Evolutionary conservation across 371 early-diverging fungal genomes (phyloP), one percentile per base, ranked within the genome.

Genomic region (Zychaea mexicana): DNA sequence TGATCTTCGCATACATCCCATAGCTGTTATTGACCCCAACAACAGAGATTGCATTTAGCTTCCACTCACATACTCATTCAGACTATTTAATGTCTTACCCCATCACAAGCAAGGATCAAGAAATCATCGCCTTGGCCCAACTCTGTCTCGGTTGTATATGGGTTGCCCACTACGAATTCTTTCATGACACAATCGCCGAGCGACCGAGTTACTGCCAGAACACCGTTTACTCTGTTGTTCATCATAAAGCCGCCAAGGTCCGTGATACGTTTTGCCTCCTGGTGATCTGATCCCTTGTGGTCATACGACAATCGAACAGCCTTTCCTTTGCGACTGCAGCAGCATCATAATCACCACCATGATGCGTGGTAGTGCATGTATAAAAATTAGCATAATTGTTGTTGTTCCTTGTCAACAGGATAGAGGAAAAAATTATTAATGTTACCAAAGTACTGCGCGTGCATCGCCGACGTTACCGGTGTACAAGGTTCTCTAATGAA

Each of bases 1-100:
- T 98, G 94, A 75, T 98, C 98, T 10, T 90, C 84, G 74, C 96
- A 96, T n/a, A 98, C 98, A 81, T 98, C 99, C 99, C 99, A 98
- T 36, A 98, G 74, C 91, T 93, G 69, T 6, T 26, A 38, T 39
- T 8, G 4, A 7, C 10, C n/a, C n/a, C n/a, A n/a, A n/a, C n/a
- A n/a, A n/a, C n/a, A n/a, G n/a, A n/a, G n/a, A n/a, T n/a, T n/a
- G n/a, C n/a, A n/a, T n/a, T n/a, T n/a, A 52, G 7, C 19, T 52
- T 59, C 26, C 33, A 27, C 12, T 55, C 55, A 27, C 3, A 13
- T 54, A 52, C 17, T 39, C n/a, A 24, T 56, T 26, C n/a, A n/a
- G n/a, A n/a, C n/a, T n/a, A n/a, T n/a, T n/a, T n/a, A n/a, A n/a
- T n/a, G n/a, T 74, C 86, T 74, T 89, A 96, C 96, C 60, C 99